Conservation (phyloP, 169 alveolate species). For the Plasmodium cynomolgi region DNA sequence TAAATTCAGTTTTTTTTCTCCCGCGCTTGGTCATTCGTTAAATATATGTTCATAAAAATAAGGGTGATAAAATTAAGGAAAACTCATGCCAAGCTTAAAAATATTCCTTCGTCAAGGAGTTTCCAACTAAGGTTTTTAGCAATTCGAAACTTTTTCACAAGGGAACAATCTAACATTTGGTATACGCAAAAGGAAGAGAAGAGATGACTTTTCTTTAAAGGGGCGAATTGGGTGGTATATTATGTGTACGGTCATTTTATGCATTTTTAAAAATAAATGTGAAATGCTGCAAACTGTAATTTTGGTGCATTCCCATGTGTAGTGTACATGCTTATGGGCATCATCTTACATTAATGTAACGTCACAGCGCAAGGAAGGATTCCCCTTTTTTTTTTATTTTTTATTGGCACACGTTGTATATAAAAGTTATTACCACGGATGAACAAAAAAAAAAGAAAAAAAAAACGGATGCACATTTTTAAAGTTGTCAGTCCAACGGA, state of each 20-base stretch:
- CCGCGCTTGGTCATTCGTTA: neutral
- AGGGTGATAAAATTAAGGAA: constrained; percentile 6
- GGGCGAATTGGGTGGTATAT: neutral
- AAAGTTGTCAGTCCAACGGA: neutral
- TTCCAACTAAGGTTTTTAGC: constrained; percentile 1
- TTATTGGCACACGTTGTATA: neutral
- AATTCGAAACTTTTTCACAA: neutral
- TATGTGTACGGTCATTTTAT: neutral
- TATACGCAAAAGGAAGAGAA: neutral
- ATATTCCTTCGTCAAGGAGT: neutral
- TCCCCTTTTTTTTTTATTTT: neutral
- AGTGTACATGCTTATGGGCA: neutral
- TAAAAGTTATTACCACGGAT: neutral
- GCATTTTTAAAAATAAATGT: neutral
- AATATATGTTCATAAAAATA: constrained; percentile 1
- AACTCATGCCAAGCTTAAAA: constrained; percentile 9
- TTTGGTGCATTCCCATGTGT: neutral
- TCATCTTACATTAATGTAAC: neutral
- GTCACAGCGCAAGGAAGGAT: neutral
- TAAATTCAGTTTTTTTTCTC: neutral
- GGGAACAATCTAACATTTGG: neutral
- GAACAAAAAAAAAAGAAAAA: neutral
- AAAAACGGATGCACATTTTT: neutral
- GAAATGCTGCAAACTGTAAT: neutral
- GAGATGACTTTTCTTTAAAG: neutral